phyloP scores from a whole-genome alignment of 768 basidiomycete genomes.

The Suillus placidus region DNA sequence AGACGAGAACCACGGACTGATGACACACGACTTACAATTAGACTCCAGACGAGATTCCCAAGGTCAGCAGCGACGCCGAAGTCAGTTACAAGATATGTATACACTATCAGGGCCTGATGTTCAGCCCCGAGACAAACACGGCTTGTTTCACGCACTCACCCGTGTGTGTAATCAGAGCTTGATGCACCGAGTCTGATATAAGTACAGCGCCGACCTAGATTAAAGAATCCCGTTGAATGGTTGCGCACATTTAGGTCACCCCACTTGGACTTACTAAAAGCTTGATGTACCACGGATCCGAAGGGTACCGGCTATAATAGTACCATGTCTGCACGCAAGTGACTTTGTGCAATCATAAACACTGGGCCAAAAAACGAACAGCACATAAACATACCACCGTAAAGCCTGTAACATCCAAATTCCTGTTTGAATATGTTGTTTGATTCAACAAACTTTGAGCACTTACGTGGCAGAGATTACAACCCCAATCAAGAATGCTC shows the following conservation, averaged over 20 bases:
- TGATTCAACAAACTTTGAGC: not conserved
- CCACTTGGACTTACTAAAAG: constrained; percentile 39
- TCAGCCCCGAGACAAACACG: not conserved
- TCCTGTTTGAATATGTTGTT: not conserved
- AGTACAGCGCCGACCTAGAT: constrained; percentile 52
- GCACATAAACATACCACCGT: constrained; percentile 45
- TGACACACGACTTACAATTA: constrained; percentile 18
- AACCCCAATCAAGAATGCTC: constrained; percentile 53
- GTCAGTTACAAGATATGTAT: constrained; percentile 49
- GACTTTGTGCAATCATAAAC: constrained; percentile 37
- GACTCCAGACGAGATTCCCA: constrained; percentile 41
- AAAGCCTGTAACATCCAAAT: constrained; percentile 38
- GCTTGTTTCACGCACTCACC: constrained; percentile 30
- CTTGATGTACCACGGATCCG: constrained; percentile 52
- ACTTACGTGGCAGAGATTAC: constrained; percentile 51
- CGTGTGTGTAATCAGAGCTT: constrained; percentile 54
- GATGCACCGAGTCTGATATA: constrained; percentile 54
- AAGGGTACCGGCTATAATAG: constrained; percentile 52
- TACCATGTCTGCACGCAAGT: constrained; percentile 57
- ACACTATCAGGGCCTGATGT: constrained; percentile 37
- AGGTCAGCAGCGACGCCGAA: constrained; percentile 37
- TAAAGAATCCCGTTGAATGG: constrained; percentile 5
- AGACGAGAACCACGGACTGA: constrained; percentile 3
- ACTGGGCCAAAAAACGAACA: not conserved
- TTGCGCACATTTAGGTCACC: not conserved